Evolutionary conservation across 257 asterid genomes (phyloP).

Genomic region (Paraleonurus japonicus): DNA sequence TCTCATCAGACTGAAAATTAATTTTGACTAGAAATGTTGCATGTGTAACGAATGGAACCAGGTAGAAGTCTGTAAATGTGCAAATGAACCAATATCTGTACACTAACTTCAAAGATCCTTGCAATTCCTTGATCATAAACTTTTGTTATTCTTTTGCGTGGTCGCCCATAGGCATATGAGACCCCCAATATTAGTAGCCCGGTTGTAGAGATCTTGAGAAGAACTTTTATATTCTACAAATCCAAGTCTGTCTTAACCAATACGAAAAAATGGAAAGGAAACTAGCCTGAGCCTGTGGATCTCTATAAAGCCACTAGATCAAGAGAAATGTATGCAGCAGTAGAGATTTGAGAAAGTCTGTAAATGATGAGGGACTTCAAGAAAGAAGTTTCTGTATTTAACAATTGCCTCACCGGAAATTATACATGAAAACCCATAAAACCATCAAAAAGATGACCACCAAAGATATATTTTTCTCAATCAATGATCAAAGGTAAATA

Average conservation of each 20-base stretch:
- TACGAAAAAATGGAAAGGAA: background rate
- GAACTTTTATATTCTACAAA: background rate
- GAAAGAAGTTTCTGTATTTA: background rate
- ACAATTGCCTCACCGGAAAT: constrained; percentile 13
- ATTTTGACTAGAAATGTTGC: background rate
- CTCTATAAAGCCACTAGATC: constrained; percentile 14
- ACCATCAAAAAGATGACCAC: constrained; percentile 13
- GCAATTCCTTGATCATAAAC: background rate
- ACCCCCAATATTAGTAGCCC: constrained; percentile 11
- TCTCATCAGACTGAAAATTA: background rate
- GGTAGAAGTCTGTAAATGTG: background rate
- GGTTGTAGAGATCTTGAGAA: background rate
- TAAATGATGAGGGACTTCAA: constrained; percentile 21
- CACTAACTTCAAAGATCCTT: background rate
- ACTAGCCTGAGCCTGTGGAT: background rate
- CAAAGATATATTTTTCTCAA: background rate
- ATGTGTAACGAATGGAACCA: constrained; percentile 5
- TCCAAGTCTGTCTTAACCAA: constrained; percentile 2
- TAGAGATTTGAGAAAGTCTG: constrained; percentile 13
- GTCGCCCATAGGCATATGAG: background rate
- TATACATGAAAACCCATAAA: background rate
- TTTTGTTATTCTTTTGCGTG: constrained; percentile 11
- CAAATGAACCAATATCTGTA: background rate
- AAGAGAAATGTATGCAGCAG: background rate
- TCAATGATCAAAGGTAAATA: background rate